Conservation (phyloP, 2,329 filamentous ascomycete species). For the Fusarium sp. region DNA sequence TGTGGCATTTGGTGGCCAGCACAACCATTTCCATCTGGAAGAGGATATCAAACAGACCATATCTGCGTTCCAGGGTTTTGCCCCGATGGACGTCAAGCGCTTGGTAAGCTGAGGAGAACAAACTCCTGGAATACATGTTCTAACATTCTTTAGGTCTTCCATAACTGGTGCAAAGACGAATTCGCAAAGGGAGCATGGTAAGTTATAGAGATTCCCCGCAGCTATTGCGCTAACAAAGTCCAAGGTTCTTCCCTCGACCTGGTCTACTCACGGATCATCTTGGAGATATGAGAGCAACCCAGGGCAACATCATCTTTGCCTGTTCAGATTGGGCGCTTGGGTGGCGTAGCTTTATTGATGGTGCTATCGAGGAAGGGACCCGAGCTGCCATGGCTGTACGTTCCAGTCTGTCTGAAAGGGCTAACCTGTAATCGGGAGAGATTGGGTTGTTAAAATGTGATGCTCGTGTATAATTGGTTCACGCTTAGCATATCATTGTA, state of each 20-base stretch:
- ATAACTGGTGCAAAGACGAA: slow-evolving; percentile 63
- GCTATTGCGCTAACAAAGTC: rapidly evolving
- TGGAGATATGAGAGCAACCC: slow-evolving; percentile 55
- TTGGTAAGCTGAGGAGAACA: slow-evolving; percentile 31
- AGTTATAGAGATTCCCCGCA: rapidly evolving
- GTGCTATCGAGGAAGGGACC: slow-evolving; percentile 60
- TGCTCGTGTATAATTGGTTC: not conserved
- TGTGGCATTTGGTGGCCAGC: slow-evolving; percentile 59
- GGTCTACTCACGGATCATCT: slow-evolving; percentile 55
- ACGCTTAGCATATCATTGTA: not conserved
- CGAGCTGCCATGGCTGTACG: slow-evolving; percentile 45
- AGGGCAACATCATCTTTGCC: slow-evolving; percentile 61
- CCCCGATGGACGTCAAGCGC: slow-evolving; percentile 50
- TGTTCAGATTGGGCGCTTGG: slow-evolving; percentile 63
- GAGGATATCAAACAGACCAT: slow-evolving; percentile 54
- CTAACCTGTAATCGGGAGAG: not conserved
- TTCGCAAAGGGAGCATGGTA: slow-evolving; percentile 60
- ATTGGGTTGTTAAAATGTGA: not conserved
- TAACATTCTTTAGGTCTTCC: slow-evolving; percentile 53
- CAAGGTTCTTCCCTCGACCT: slow-evolving; percentile 55
- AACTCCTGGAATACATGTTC: not conserved
- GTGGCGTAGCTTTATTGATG: slow-evolving; percentile 64
- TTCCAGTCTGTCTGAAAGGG: slow-evolving; percentile 9
- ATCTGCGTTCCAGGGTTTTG: slow-evolving; percentile 51
- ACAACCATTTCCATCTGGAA: slow-evolving; percentile 60